A percentile compares a stretch with the other conserved stretches of the same genome.
phyloP scores from a whole-genome alignment of 495 filamentous ascomycete species.

The Talaromyces borbonicus region DNA sequence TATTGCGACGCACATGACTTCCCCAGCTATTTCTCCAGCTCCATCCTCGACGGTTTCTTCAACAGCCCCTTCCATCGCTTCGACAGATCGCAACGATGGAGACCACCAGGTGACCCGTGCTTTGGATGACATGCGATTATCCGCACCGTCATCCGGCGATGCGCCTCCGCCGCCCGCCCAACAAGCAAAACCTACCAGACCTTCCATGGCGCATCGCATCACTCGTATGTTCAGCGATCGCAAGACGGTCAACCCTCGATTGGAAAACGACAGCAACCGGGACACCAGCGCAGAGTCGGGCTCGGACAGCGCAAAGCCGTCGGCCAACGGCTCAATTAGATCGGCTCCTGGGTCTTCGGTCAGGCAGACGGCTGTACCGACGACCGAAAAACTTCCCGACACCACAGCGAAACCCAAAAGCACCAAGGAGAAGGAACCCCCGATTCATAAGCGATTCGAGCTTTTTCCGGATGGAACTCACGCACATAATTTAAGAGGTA shows the following conservation, averaged over 20 bases:
- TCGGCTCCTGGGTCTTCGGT: conserved; percentile 32
- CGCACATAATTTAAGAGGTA: conserved; percentile 75
- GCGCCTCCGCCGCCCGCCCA: conserved; percentile 22
- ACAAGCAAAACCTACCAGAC: conserved; percentile 31
- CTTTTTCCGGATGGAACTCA: conserved; percentile 57
- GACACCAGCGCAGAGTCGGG: conserved; percentile 30
- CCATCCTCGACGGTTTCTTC: conserved; percentile 36
- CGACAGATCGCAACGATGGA: conserved; percentile 31
- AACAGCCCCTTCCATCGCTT: conserved; percentile 32
- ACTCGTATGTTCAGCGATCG: conserved; percentile 48
- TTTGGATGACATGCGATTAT: conserved; percentile 37
- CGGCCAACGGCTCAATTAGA: conserved; percentile 21
- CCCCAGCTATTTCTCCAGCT: conserved; percentile 33
- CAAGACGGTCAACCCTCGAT: conserved; percentile 26
- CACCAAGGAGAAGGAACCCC: conserved; percentile 35
- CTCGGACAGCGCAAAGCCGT: conserved; percentile 23
- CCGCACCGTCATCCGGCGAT: conserved; percentile 29
- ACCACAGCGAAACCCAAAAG: conserved; percentile 13
- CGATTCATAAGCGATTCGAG: conserved; percentile 48
- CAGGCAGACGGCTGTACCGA: conserved; percentile 17
- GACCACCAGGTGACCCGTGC: conserved; percentile 37
- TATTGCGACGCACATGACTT: conserved; percentile 38
- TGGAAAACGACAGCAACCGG: conserved; percentile 13
- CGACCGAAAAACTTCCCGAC: conserved; percentile 16
- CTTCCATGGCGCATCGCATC: conserved; percentile 47